Percentiles rank a stretch among this genome's conserved stretches.
Evolutionary conservation across 2,329 filamentous ascomycete genomes (phyloP).

Genomic region (Samsoniella hepiali): DNA sequence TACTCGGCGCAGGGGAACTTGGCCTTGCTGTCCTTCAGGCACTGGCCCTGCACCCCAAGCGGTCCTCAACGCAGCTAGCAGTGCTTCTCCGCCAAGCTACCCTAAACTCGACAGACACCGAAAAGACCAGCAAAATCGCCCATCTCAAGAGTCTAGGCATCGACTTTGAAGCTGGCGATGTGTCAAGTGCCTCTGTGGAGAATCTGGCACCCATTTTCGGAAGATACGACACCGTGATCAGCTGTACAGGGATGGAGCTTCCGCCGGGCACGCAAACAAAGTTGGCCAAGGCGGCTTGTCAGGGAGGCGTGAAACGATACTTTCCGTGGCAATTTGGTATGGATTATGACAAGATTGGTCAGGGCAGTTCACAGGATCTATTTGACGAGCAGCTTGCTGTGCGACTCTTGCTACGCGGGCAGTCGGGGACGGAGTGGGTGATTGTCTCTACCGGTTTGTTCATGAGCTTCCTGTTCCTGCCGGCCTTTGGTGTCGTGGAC

Average conservation of each 20-base stretch:
- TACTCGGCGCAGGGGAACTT: constrained; percentile 66
- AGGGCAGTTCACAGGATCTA: constrained; percentile 57
- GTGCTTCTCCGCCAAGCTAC: constrained; percentile 53
- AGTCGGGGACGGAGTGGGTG: constrained; percentile 53
- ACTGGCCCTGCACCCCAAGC: constrained; percentile 45
- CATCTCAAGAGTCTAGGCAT: constrained; percentile 38
- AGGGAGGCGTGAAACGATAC: constrained; percentile 48
- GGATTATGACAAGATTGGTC: constrained; percentile 64
- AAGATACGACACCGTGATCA: constrained; percentile 53
- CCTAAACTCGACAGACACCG: constrained; percentile 37
- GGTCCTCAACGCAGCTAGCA: constrained; percentile 38
- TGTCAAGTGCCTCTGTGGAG: constrained; percentile 34
- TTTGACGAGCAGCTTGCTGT: constrained; percentile 68
- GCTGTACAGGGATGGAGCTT: constrained; percentile 58
- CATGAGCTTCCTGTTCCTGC: constrained; percentile 65
- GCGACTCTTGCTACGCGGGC: constrained; percentile 46
- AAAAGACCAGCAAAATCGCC: constrained; percentile 32
- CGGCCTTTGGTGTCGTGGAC: constrained; percentile 61
- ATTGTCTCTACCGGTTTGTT: constrained; percentile 69
- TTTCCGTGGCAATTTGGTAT: constrained; percentile 74
- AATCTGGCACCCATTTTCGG: constrained; percentile 43
- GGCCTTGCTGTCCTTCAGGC: constrained; percentile 53
- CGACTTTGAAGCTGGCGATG: constrained; percentile 43
- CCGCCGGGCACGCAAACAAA: constrained; percentile 55
- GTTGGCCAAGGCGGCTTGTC: constrained; percentile 52